Evolutionary conservation across 202 grass and related monocot species (phyloP).

Genomic region (Panicum virgatum): DNA sequence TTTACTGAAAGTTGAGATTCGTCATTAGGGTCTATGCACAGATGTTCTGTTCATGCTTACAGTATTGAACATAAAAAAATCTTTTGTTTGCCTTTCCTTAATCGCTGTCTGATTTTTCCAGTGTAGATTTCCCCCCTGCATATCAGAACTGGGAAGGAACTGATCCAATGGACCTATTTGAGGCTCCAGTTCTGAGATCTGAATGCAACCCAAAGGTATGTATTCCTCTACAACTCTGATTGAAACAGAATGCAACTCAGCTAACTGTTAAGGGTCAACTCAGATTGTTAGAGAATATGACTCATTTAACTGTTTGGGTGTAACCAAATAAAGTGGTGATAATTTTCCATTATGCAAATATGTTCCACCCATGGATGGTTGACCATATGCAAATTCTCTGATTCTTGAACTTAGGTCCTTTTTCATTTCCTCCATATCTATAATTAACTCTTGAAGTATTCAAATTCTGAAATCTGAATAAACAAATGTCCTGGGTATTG

Average conservation of each 20-base stretch:
- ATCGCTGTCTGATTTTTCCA: slow-evolving; percentile 29
- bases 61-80: slow-evolving; percentile 1
- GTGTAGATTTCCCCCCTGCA: slow-evolving; percentile 89
- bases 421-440: not conserved
- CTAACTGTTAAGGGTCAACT: not conserved
- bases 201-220: slow-evolving; percentile 85
- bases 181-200: slow-evolving; percentile 84
- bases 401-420: not conserved
- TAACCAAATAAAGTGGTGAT: not conserved
- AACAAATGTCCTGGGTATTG: not conserved
- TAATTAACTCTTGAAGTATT: not conserved
- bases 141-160: slow-evolving; percentile 95
- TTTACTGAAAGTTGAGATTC: not conserved
- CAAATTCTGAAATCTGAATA: slow-evolving; percentile 24
- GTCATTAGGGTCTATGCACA: not conserved
- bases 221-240: not conserved
- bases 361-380: slow-evolving; percentile 7
- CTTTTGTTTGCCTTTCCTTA: slow-evolving; percentile 32
- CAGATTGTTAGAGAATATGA: not conserved
- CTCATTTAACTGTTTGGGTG: slow-evolving; percentile 13
- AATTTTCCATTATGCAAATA: slow-evolving; percentile 11
- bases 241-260: slow-evolving; percentile 21
- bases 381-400: slow-evolving; percentile 6
- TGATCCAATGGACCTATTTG: slow-evolving; percentile 91
- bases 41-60: not conserved